Base-by-base conservation (phyloP, 2,329 filamentous ascomycete species). In the Pseudocercospora musae region DNA sequence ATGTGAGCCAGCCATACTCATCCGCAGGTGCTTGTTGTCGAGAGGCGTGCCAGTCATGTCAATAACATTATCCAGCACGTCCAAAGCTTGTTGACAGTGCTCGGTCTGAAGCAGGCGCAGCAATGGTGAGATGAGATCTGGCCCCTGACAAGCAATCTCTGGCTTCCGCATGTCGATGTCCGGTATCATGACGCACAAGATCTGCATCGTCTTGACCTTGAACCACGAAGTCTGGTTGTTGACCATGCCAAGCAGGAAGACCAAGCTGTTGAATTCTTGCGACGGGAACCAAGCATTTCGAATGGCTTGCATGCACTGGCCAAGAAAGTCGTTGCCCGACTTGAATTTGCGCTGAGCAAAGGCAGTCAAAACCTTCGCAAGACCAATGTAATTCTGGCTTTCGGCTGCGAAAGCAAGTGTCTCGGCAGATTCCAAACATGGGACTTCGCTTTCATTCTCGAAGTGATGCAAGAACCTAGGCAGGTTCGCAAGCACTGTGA, bases 1-100 rank as follows among this genome's bases (percentile, higher is more conserved):
- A 2, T 92, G 92, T 0, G 90, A 88, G 11, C 91, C 89, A 4
- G 92, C 93, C 92, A 99, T 97, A 76, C 94, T 98, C 96, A 99
- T 99, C 42, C 95, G 87, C 62, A 99, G 80, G 73, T 98, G 92
- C 70, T 97, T 92, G 70, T 91, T 92, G 76, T 98, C 95, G 84
- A 96, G 92, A 1, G 94, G 90, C 31, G 78, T 81, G 4, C 91
- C 90, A 0, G 92, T 92, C 81, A 98, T 94, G 27, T 90, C 91
- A 85, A 97, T 96, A 70, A 98, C 95, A 67, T 94, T 91, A 75
- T 99, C 95, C 62, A 99, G 81, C 0, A 99, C 94, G 67, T 92
- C 87, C 9, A 99, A 80, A 10, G 95, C 95, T 72, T 96, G 90
- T 76, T 95, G 92, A 75, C 93, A 98, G 71, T 93, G 93, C 63